Evolutionary conservation across 306 rosid species (phyloP), one percentile per base, ranked within the genome.

Genomic region (Vigna radiata): DNA sequence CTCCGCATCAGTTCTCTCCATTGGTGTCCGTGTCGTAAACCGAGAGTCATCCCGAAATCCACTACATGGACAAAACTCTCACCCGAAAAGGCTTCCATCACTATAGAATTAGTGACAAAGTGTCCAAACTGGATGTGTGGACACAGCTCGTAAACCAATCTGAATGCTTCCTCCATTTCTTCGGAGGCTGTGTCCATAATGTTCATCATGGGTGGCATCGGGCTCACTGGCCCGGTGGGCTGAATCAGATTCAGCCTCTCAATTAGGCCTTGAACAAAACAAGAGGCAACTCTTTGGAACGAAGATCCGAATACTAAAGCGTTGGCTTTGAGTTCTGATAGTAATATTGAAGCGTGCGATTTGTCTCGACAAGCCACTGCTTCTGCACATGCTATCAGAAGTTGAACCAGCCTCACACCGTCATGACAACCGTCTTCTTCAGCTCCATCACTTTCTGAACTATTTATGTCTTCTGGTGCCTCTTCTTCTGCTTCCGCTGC

Each of bases 61-160:
- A 92, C 85, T 17, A 94, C 93, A 54, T 94, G 98, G 13, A 94
- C 83, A 48, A 77, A 89, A 89, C 87, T 84, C 89, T 91, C 88
- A 83, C 95, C 90, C 93, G 90, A 97, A 90, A 94, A 90, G 94
- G 93, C 98, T 94, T 94, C 98, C 89, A 92, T 77, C 85, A 94
- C 90, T 74, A 83, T 75, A 29, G 84, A 70, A 73, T 87, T 91
- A 68, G 95, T 96, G 47, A 91, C 90, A 77, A 84, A 91, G 74
- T 94, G 98, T 55, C 96, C 97, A 52, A 91, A 91, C n/a, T 88
- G 89, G 54, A 94, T 88, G 8, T 94, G 90, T 31, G 98, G 97
- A 75, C 92, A 90, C 31, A 82, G 87, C 15, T 90, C 91, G 60
- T 91, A 91, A 9, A 90, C 90, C 66, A 94, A 88, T 54, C 83